Evolutionary conservation across 805 yeast genomes (phyloP), one percentile per base, ranked within the genome.

Genomic region (Saturnispora dispora): DNA sequence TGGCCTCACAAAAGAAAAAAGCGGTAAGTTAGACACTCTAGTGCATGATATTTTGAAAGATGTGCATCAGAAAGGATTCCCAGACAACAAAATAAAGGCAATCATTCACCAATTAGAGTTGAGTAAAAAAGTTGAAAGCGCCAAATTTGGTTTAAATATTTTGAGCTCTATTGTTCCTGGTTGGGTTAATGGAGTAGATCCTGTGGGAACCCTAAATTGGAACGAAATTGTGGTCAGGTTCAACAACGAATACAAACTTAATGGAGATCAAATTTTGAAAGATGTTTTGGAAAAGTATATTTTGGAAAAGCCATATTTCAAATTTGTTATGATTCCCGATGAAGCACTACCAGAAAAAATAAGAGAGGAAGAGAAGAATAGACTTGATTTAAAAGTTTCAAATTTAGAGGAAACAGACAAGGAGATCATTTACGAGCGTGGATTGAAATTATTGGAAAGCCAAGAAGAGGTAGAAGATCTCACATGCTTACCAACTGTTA

Each of bases 21-120:
- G 69, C 1, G 73, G 77, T n/a, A 62, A 58, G 3, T 73, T 90
- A 45, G 79, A 79, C 53, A 57, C 59, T 0, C 71, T 72, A 4
- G 74, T 88, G 5, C 54, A 63, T 17, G 65, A 68, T 0, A 76
- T 82, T 4, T 66, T 90, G 25, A 57, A 66, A 3, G 67, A 75
- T 20, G 69, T 75, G 10, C 63, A 71, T 10, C 63, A 63, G 22
- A 62, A 62, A 4, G 78, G 79, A 1, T 78, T 85, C 58, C 76
- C 81, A 9, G 69, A 71, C 17, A 62, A 72, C 15, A 80, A 88
- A 59, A 76, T 93, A n/a, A 83, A 85, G 51, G 98, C 96, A 0
- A 78, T 91, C 47, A 73, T 93, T 37, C 95, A 89, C 65, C 98
- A 90, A 64, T 68, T 89, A 35, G 99, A 93, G 64, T 69, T 93